These are phyloP conservation scores for Boletus rufocinnamomeus DNA, from an alignment of 768 basidiomycete species.

Conservation along the genomic window DNA sequence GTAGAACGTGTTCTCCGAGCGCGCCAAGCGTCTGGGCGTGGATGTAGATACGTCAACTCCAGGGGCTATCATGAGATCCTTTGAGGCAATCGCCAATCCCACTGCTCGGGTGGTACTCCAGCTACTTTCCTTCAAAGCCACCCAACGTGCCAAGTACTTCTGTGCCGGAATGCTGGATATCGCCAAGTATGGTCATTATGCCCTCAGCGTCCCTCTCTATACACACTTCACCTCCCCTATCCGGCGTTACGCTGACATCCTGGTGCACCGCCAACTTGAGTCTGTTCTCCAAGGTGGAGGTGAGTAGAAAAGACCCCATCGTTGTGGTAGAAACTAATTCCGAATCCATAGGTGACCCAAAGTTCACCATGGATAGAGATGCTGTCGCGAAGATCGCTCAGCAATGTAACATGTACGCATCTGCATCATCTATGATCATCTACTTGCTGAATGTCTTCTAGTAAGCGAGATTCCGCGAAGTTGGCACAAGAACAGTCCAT, in stretches of 20 bases:
- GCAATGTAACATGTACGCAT: conserved; percentile 90
- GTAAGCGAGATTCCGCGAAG: conserved; percentile 87
- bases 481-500: conserved; percentile 96
- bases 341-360: conserved; percentile 57
- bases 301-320: conserved; percentile 34
- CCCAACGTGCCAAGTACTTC: conserved; percentile 95
- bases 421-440: neutral
- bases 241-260: conserved; percentile 88
- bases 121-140: conserved; percentile 86
- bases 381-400: conserved; percentile 97
- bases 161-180: conserved; percentile 99
- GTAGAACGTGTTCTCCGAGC: conserved; percentile 75
- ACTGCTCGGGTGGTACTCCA: conserved; percentile 79
- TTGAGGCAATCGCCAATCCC: conserved; percentile 71
- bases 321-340: conserved; percentile 5
- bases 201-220: conserved; percentile 88
- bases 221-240: conserved; percentile 94
- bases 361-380: conserved; percentile 97
- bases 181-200: conserved; percentile 94
- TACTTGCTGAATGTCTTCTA: conserved; percentile 33
- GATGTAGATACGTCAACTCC: conserved; percentile 78
- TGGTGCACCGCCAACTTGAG: conserved; percentile 96
- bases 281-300: conserved; percentile 75
- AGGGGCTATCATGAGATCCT: conserved; percentile 81
- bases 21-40: conserved; percentile 82